Conservation (phyloP, 2,329 filamentous ascomycete species). For the Calonectria crousiana region DNA sequence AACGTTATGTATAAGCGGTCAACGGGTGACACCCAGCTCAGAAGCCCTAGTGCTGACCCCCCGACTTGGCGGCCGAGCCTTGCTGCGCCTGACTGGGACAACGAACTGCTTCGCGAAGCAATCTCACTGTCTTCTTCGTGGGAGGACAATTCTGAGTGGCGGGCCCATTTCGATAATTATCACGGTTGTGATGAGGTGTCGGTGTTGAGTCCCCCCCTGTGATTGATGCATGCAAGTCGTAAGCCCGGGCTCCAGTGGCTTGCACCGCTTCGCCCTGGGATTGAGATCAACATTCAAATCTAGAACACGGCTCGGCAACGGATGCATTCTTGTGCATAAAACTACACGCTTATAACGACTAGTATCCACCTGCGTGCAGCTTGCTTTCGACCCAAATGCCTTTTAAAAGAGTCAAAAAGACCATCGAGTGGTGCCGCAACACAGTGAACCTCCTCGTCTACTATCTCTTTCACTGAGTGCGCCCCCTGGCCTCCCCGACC, state of each 20-base stretch:
- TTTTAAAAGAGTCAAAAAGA: neutral
- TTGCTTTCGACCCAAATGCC: neutral
- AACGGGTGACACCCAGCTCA: neutral
- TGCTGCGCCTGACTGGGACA: neutral
- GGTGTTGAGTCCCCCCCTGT: neutral
- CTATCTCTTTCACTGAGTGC: neutral
- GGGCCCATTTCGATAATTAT: neutral
- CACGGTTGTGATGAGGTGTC: neutral
- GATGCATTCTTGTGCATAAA: neutral
- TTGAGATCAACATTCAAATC: neutral
- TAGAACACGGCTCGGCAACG: neutral
- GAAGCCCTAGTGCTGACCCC: constrained; percentile 17
- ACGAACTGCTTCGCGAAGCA: neutral
- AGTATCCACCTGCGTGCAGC: neutral
- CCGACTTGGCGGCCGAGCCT: neutral
- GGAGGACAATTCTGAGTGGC: neutral
- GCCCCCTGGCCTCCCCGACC: neutral
- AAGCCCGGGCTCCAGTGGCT: neutral
- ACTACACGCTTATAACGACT: neutral
- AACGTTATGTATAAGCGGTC: neutral
- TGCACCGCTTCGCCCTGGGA: neutral
- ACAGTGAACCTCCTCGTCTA: constrained; percentile 12
- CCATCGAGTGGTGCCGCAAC: constrained; percentile 11
- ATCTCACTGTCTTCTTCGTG: neutral
- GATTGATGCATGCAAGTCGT: constrained; percentile 5